Evolutionary conservation across 1,284 basidiomycete genomes (phyloP).

Genomic region (Bothia castanella): DNA sequence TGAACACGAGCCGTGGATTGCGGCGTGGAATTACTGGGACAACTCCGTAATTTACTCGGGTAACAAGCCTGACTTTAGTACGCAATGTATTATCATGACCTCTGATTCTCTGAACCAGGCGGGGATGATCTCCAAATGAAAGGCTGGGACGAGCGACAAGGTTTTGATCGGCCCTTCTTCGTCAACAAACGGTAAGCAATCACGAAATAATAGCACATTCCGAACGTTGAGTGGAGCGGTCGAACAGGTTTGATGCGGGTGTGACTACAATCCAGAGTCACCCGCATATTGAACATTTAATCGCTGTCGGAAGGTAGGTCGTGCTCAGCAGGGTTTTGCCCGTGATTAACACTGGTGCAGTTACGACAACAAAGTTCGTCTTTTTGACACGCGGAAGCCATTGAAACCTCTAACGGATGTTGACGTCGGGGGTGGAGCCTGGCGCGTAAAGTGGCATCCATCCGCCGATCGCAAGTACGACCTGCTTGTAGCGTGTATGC

Average conservation of each 20-base stretch:
- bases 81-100: neutral
- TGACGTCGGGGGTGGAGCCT: slow-evolving; percentile 87
- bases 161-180: slow-evolving; percentile 59
- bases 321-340: neutral
- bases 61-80: slow-evolving; percentile 27
- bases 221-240: slow-evolving; percentile 2
- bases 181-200: slow-evolving; percentile 65
- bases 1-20: slow-evolving; percentile 93
- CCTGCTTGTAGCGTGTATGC: slow-evolving; percentile 93
- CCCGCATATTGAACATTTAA: slow-evolving; percentile 72
- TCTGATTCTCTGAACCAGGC: slow-evolving; percentile 46
- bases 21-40: slow-evolving; percentile 86
- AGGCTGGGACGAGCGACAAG: slow-evolving; percentile 85
- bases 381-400: slow-evolving; percentile 83
- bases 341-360: slow-evolving; percentile 38
- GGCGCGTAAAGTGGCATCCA: slow-evolving; percentile 97
- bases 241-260: slow-evolving; percentile 74
- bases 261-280: slow-evolving; percentile 89
- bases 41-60: slow-evolving; percentile 81
- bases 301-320: slow-evolving; percentile 86
- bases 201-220: neutral
- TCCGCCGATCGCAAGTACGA: slow-evolving; percentile 54
- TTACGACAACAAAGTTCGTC: slow-evolving; percentile 79
- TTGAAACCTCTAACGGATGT: slow-evolving; percentile 54
- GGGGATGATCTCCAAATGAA: slow-evolving; percentile 92